Evolutionary conservation across 257 asterid species (phyloP).

Genomic region (Salvia hispanica): DNA sequence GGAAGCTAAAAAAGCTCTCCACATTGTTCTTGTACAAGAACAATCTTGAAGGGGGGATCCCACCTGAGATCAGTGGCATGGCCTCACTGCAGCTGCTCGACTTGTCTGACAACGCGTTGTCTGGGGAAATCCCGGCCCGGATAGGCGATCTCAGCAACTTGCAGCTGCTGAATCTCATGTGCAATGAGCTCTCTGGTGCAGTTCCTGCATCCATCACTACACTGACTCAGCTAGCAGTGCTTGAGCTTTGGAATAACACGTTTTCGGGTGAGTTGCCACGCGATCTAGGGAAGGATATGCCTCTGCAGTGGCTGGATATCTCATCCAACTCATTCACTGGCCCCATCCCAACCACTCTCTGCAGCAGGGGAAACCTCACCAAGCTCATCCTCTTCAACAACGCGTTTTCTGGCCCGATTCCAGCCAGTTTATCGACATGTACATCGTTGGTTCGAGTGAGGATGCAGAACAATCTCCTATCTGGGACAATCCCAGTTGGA

Average conservation of each 20-base stretch:
- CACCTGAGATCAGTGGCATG: constrained; percentile 35
- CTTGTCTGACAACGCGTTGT: constrained; percentile 42
- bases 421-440: constrained; percentile 40
- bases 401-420: constrained; percentile 48
- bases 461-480: constrained; percentile 43
- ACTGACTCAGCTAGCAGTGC: constrained; percentile 33
- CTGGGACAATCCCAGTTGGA: constrained; percentile 53
- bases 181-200: constrained; percentile 40
- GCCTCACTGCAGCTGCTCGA: constrained; percentile 40
- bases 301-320: constrained; percentile 49
- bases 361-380: constrained; percentile 38
- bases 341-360: constrained; percentile 43
- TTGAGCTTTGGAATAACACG: constrained; percentile 48
- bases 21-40: constrained; percentile 45
- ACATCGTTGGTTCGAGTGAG: constrained; percentile 46
- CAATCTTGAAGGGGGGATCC: constrained; percentile 39
- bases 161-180: constrained; percentile 44
- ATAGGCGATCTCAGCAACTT: constrained; percentile 34
- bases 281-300: constrained; percentile 47
- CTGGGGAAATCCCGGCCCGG: constrained; percentile 45
- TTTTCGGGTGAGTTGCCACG: constrained; percentile 43
- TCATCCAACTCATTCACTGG: constrained; percentile 54
- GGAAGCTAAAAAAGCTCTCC: constrained; percentile 31
- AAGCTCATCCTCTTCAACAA: constrained; percentile 52
- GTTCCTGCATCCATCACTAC: constrained; percentile 38